Percentiles rank a stretch among this genome's conserved stretches.
phyloP scores from a whole-genome alignment of 352 stramenopile species.

The Phytophthora colocasiae region DNA sequence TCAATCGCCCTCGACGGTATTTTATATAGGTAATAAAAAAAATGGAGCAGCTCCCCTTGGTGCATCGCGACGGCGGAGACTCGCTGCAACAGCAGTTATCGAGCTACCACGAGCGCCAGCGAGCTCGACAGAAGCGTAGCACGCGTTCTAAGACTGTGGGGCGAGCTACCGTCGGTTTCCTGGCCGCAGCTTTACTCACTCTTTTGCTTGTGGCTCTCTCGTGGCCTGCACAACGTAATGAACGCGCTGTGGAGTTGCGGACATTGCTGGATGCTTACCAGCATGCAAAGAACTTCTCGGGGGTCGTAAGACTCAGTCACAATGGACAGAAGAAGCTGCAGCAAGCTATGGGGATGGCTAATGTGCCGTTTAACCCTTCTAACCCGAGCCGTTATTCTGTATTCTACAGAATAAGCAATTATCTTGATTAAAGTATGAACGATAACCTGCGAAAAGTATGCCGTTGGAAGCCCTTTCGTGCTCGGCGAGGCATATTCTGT shows the following conservation, averaged over 20 bases:
- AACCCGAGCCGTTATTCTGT: too few species aligned
- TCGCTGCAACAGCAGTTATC: constrained; percentile 44
- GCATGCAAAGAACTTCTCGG: constrained; percentile 52
- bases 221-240: constrained; percentile 40
- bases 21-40: too few species aligned
- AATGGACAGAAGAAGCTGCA: constrained; percentile 61
- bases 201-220: constrained; percentile 46
- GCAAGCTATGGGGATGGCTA: constrained; percentile 51
- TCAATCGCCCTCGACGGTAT: too few species aligned
- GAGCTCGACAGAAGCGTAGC: constrained; percentile 24
- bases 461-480: too few species aligned
- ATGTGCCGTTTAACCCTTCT: constrained; percentile 62
- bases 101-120: constrained; percentile 42
- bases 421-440: too few species aligned
- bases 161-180: constrained; percentile 45
- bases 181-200: constrained; percentile 41
- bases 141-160: constrained; percentile 37
- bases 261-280: constrained; percentile 44
- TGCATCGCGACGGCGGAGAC: constrained; percentile 32
- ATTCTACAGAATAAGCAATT: too few species aligned
- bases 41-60: constrained; percentile 46
- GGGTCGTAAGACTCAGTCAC: constrained; percentile 55
- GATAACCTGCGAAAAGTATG: too few species aligned
- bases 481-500: too few species aligned
- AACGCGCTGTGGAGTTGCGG: constrained; percentile 37